Evolutionary conservation across 208 protist species (phyloP), one percentile per base, ranked within the genome.

Genomic region (Trypanosoma brucei): DNA sequence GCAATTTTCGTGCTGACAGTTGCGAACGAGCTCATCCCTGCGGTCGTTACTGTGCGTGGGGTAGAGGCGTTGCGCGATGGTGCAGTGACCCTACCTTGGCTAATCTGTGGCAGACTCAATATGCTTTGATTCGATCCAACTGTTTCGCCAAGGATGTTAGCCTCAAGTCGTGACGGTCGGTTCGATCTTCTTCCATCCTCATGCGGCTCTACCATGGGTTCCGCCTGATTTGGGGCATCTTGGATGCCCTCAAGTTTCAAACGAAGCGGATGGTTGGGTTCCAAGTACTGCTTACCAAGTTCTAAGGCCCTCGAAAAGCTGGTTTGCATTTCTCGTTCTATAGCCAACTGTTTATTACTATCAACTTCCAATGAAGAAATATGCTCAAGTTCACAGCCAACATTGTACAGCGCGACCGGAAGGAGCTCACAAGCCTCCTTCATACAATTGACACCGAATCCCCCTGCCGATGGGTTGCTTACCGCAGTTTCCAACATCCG

Each of bases 381-480:
- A 38, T 61, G 50, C 40, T 65, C 53, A 5, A 72, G n/a, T 5
- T 62, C 35, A 33, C 50, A 56, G 5, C 59, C 59, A 34, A 65
- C 46, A 35, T 72, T 63, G 40, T 60, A 61, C 14, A 62, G 6
- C 6, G 54, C 67, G 44, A 65, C 53, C 35, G 67, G 53, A 11
- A 72, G 37, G 39, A 72, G 60, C 42, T 55, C 3, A 2, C 51
- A 49, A 31, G 56, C 55, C n/a, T 67, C 62, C 37, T 4, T 22
- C 36, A 58, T 38, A 38, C 3, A 0, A 9, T 3, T 35, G 5
- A 31, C 14, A 31, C 3, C 35, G 13, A 33, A 13, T 14, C 13
- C 30, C 13, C 39, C 4, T n/a, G 42, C 56, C n/a, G 13, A 4
- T 31, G 7, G 8, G 35, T 55, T n/a, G 8, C 2, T 40, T 8